Base-by-base conservation (phyloP, 73 alveolate genomes). In the Effrenium voratum region DNA sequence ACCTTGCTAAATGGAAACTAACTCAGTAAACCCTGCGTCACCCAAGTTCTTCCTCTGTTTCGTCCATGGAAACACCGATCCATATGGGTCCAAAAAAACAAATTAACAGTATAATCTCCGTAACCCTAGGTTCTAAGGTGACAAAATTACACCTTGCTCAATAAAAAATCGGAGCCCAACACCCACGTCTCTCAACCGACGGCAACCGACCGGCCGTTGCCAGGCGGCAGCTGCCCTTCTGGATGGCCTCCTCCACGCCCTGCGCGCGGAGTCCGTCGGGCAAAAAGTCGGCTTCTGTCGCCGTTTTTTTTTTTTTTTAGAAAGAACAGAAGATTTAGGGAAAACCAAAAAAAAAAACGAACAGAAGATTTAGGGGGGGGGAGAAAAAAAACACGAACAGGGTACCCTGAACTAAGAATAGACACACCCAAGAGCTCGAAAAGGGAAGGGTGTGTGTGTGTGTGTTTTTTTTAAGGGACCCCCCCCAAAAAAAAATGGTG, bases 241-340 rank as follows among this genome's bases (percentile, higher is more conserved):
- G 38, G 19, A 40, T 38, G 38, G 85, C 85, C 43, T 75, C 85
- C 85, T 75, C 26, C 57, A 75, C 19, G 52, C 46, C 85, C 85
- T 75, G 15, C 57, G n/a, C 40, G 75, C 16, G 34, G 75, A 19
- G 75, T 12, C 34, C 40, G 75, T 24, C 6, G 30, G 40, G 30
- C 75, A 60, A 3, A 60, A n/a, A n/a, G n/a, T n/a, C n/a, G n/a
- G n/a, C n/a, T n/a, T n/a, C n/a, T n/a, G n/a, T n/a, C n/a, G n/a
- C n/a, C n/a, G n/a, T n/a, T n/a, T n/a, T n/a, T n/a, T n/a, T n/a
- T n/a, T n/a, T n/a, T n/a, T n/a, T n/a, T n/a, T n/a, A n/a, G n/a
- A n/a, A n/a, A n/a, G n/a, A n/a, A n/a, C n/a, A n/a, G n/a, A n/a
- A n/a, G n/a, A n/a, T n/a, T n/a, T n/a, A n/a, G n/a, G n/a, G n/a